Conservation (phyloP, 176 grass and related monocot species). For the Avena eriantha region DNA sequence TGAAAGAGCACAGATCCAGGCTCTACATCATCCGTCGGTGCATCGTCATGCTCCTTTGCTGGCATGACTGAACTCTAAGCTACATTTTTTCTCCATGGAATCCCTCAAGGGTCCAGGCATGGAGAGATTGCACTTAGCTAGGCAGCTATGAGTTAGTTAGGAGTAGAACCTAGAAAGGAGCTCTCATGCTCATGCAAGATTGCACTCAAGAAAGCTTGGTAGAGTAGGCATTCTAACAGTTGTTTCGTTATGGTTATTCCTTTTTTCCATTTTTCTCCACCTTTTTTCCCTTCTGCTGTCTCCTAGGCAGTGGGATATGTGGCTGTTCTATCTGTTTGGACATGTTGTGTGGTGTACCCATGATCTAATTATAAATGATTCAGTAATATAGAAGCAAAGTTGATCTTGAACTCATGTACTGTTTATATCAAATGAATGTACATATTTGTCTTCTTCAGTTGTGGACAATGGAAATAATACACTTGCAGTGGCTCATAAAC, state of each 20-base stretch:
- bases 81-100: conserved; percentile 36
- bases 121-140: conserved; percentile 38
- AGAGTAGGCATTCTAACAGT: conserved; percentile 36
- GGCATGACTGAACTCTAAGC: conserved; percentile 55
- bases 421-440: neutral
- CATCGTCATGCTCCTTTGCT: conserved; percentile 81
- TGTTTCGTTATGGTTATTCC: neutral
- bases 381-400: conserved; percentile 9
- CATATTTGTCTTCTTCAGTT: conserved; percentile 8
- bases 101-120: conserved; percentile 38
- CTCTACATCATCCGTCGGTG: conserved; percentile 73
- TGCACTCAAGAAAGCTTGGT: conserved; percentile 34
- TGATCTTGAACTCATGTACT: conserved; percentile 27
- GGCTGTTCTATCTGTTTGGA: conserved; percentile 38
- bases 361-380: conserved; percentile 40
- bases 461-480: neutral
- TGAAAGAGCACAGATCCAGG: conserved; percentile 71
- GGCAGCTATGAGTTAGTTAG: conserved; percentile 44
- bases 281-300: conserved; percentile 33
- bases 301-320: conserved; percentile 29
- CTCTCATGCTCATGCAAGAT: conserved; percentile 29
- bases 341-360: conserved; percentile 45
- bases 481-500: neutral
- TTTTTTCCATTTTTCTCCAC: conserved; percentile 1
- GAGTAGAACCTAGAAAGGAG: conserved; percentile 39